phyloP scores from a whole-genome alignment of 1,284 basidiomycete genomes.

The Trametes pubescens region DNA sequence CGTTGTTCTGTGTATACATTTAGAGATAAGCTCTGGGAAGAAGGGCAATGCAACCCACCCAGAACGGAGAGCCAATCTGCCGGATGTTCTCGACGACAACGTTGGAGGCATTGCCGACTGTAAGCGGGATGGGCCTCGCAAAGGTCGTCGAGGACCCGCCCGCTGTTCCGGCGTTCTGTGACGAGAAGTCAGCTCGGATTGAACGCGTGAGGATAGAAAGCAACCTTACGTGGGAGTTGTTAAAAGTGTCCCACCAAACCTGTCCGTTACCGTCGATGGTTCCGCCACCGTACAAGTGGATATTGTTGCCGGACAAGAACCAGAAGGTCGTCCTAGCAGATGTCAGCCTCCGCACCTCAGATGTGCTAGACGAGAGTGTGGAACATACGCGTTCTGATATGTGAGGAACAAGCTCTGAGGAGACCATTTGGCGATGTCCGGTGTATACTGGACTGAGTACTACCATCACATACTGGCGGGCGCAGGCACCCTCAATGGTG shows the following conservation, averaged over 20 bases:
- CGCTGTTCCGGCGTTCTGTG: constrained; percentile 47
- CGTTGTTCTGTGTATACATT: constrained; percentile 45
- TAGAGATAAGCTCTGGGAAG: not conserved
- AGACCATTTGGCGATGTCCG: constrained; percentile 58
- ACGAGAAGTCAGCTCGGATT: not conserved
- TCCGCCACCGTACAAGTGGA: constrained; percentile 48
- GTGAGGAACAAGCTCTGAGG: constrained; percentile 48
- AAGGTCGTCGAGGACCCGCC: constrained; percentile 56
- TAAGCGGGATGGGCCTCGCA: constrained; percentile 66
- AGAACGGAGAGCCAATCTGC: constrained; percentile 62
- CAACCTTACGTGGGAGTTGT: constrained; percentile 36
- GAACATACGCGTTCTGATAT: constrained; percentile 52
- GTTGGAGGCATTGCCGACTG: constrained; percentile 63
- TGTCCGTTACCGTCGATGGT: constrained; percentile 36
- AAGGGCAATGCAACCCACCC: constrained; percentile 32
- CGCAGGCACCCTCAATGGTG: not conserved
- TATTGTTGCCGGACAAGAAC: constrained; percentile 54
- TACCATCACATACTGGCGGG: not conserved
- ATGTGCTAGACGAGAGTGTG: not conserved
- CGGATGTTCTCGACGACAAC: constrained; percentile 62
- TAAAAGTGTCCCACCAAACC: constrained; percentile 49
- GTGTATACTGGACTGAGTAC: constrained; percentile 46
- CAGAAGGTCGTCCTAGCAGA: constrained; percentile 54
- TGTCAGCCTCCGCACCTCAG: not conserved
- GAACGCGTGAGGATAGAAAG: constrained; percentile 13